These are phyloP conservation scores for Lodderomyces jiufengensis DNA, from an alignment of 1,139 yeast genomes.

Conservation along the genomic window DNA sequence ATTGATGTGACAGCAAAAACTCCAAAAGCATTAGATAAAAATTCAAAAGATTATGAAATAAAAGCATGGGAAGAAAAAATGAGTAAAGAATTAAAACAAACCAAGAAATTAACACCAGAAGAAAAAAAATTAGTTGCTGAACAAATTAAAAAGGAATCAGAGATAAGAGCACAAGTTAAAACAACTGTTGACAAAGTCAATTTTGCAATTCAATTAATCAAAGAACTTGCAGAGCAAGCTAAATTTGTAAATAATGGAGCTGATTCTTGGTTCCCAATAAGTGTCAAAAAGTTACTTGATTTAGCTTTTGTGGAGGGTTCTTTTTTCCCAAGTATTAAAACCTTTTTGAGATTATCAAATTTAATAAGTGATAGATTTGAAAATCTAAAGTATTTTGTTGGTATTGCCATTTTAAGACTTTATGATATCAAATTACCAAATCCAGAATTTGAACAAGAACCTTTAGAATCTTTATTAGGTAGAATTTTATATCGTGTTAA, in stretches of 20 bases:
- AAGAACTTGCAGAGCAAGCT: constrained; percentile 51
- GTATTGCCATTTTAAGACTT: constrained; percentile 65
- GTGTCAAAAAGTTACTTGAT: constrained; percentile 45
- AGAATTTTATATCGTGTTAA: constrained; percentile 74
- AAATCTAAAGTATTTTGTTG: constrained; percentile 49
- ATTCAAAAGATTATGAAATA: constrained; percentile 79
- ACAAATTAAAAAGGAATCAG: constrained; percentile 59
- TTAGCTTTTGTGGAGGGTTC: constrained; percentile 25
- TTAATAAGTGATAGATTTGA: constrained; percentile 49
- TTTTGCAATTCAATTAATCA: constrained; percentile 52
- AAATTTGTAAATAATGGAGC: constrained; percentile 63
- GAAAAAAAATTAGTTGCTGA: constrained; percentile 60
- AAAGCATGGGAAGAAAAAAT: constrained; percentile 87
- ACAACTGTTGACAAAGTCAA: constrained; percentile 33
- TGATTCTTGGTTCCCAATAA: constrained; percentile 66
- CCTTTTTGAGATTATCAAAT: constrained; percentile 44
- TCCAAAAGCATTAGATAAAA: constrained; percentile 47
- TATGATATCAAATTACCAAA: constrained; percentile 37
- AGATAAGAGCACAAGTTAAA: constrained; percentile 48
- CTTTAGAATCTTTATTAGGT: constrained; percentile 52
- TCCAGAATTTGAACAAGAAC: constrained; percentile 45
- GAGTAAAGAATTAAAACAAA: constrained; percentile 56
- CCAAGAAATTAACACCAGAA: constrained; percentile 68
- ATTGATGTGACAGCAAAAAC: constrained; percentile 50
- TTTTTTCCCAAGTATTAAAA: constrained; percentile 23